Evolutionary conservation across 331 rosid genomes (phyloP).

Genomic region (Acacia concinna): DNA sequence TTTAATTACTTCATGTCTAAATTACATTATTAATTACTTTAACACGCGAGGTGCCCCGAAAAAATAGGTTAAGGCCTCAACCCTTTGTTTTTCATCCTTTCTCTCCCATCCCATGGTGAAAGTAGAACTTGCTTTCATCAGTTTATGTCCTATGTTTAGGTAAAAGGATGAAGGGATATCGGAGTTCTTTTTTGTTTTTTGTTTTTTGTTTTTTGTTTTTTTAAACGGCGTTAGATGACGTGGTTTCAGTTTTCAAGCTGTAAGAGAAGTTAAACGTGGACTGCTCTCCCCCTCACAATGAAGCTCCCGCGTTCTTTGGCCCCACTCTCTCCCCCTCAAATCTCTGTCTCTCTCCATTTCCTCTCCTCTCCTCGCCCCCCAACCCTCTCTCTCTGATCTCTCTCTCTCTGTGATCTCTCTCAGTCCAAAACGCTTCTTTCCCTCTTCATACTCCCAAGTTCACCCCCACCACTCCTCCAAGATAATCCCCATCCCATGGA

Average conservation of each 20-base stretch:
- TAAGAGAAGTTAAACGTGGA: constrained; percentile 39
- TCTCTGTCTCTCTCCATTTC: constrained; percentile 7
- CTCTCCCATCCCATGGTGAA: too few species aligned
- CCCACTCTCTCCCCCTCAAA: constrained; percentile 30
- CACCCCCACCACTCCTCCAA: constrained; percentile 17
- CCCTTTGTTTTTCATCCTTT: too few species aligned
- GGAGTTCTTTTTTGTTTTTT: too few species aligned
- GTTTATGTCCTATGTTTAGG: too few species aligned
- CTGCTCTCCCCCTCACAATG: constrained; percentile 40
- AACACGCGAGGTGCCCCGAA: too few species aligned
- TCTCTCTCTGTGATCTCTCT: background rate
- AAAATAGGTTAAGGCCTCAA: too few species aligned
- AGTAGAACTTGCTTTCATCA: too few species aligned
- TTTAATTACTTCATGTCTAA: too few species aligned
- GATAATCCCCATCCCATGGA: constrained; percentile 37
- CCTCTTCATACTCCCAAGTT: background rate
- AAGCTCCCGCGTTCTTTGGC: background rate
- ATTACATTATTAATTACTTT: too few species aligned
- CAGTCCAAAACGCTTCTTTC: background rate
- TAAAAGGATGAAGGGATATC: too few species aligned
- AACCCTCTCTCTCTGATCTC: background rate
- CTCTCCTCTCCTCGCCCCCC: constrained; percentile 14
- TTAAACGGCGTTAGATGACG: constrained; percentile 21
- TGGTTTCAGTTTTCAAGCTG: constrained; percentile 23
- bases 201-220: too few species aligned